A percentile compares a stretch with the other conserved stretches of the same genome.
These are phyloP conservation scores for Nemania serpens DNA, from an alignment of 2,329 filamentous ascomycete species.

Conservation along the genomic window DNA sequence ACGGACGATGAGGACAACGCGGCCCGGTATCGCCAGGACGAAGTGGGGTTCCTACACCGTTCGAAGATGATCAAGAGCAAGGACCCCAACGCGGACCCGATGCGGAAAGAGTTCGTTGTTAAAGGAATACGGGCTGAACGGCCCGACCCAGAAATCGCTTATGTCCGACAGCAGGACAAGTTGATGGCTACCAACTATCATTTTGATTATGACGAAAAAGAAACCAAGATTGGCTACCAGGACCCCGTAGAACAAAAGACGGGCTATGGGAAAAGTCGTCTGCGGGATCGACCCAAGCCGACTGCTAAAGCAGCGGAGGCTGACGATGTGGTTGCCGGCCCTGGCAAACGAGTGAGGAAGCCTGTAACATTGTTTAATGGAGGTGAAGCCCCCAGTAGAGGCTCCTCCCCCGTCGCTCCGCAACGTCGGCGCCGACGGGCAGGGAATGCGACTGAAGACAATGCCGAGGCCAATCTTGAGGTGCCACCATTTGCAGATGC, in stretches of 20 bases:
- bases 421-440: constrained; percentile 37
- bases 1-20: constrained; percentile 64
- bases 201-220: constrained; percentile 64
- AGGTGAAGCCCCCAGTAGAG: constrained; percentile 55
- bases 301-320: constrained; percentile 64
- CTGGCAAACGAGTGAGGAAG: constrained; percentile 59
- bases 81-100: constrained; percentile 47
- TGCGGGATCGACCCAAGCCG: constrained; percentile 61
- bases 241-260: constrained; percentile 62
- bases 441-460: constrained; percentile 34
- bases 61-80: constrained; percentile 50
- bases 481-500: constrained; percentile 21
- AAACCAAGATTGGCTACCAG: constrained; percentile 62
- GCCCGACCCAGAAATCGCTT: constrained; percentile 49
- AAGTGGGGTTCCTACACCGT: constrained; percentile 45
- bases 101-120: constrained; percentile 58
- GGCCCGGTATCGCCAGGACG: constrained; percentile 54
- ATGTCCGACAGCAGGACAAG: constrained; percentile 56
- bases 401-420: constrained; percentile 52
- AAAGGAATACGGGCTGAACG: constrained; percentile 57
- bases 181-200: constrained; percentile 64
- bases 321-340: constrained; percentile 50
- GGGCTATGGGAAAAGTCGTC: constrained; percentile 57
- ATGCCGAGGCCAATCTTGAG: constrained; percentile 24
- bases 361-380: constrained; percentile 57